Percentiles rank a stretch among this genome's conserved stretches.
These are phyloP conservation scores for Tuber calosporum DNA, from an alignment of 495 filamentous ascomycete species.

Conservation along the genomic window DNA sequence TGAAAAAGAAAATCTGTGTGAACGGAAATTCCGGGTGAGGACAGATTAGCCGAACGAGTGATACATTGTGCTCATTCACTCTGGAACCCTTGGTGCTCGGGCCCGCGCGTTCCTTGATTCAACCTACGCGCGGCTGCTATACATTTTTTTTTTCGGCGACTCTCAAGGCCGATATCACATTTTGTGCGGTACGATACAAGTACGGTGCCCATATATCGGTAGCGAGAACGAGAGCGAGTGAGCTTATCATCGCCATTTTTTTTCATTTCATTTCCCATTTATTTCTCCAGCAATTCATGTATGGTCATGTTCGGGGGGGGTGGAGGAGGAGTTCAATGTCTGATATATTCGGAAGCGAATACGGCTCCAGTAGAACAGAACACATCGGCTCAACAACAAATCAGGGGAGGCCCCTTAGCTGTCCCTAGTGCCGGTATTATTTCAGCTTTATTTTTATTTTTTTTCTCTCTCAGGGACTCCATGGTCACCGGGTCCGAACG, in stretches of 20 bases:
- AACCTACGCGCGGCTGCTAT: background rate
- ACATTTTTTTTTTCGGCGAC: conserved; percentile 2
- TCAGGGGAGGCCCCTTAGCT: background rate
- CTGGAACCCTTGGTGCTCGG: background rate
- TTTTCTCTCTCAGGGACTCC: background rate
- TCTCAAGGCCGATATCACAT: background rate
- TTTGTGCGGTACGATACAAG: background rate
- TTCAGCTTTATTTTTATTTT: background rate
- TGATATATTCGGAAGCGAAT: background rate
- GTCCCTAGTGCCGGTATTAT: background rate
- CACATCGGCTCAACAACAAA: background rate
- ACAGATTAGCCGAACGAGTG: background rate
- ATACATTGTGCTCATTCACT: background rate
- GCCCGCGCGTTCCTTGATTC: background rate
- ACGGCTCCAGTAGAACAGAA: background rate
- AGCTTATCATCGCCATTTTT: background rate
- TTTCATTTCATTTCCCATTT: background rate
- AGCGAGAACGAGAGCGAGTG: background rate
- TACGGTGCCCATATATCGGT: no score
- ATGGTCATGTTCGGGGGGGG: background rate
- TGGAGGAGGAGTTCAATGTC: background rate
- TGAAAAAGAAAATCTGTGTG: background rate
- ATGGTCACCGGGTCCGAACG: background rate
- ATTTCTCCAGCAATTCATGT: background rate
- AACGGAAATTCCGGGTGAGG: background rate